phyloP scores from a whole-genome alignment of 2,329 filamentous ascomycete species.

The Fusarium udum region DNA sequence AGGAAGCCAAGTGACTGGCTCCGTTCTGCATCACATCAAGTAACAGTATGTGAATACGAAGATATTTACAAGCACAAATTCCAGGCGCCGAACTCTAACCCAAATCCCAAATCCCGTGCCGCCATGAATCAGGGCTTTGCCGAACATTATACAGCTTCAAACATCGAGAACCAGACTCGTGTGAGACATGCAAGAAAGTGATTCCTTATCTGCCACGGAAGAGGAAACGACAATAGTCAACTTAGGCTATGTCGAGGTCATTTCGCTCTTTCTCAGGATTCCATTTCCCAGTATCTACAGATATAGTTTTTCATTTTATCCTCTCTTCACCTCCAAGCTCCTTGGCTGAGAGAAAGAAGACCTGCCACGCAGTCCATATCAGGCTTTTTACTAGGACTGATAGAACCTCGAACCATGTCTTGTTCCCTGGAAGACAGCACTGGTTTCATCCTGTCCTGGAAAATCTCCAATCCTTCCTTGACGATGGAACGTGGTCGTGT shows the following conservation, averaged over 20 bases:
- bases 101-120: constrained; percentile 12
- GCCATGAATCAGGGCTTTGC: constrained; percentile 25
- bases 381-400: constrained; percentile 75
- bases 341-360: constrained; percentile 87
- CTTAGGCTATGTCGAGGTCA: constrained; percentile 17
- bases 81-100: constrained; percentile 21
- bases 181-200: constrained; percentile 27
- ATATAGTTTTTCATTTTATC: background rate
- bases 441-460: constrained; percentile 58
- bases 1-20: constrained; percentile 26
- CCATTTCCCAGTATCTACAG: constrained; percentile 9
- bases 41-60: constrained; percentile 29
- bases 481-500: constrained; percentile 45
- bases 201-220: constrained; percentile 23
- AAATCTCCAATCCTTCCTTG: constrained; percentile 57
- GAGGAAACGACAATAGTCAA: constrained; percentile 25
- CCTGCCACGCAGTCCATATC: constrained; percentile 92
- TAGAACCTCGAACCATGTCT: constrained; percentile 72
- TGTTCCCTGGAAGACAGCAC: constrained; percentile 50
- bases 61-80: constrained; percentile 40
- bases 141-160: constrained; percentile 32
- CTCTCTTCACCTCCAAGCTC: constrained; percentile 75
- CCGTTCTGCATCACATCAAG: constrained; percentile 6
- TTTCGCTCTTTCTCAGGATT: constrained; percentile 23
- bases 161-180: constrained; percentile 22